Evolutionary conservation across 1,284 basidiomycete genomes (phyloP).

Genomic region (Hemileia vastatrix): DNA sequence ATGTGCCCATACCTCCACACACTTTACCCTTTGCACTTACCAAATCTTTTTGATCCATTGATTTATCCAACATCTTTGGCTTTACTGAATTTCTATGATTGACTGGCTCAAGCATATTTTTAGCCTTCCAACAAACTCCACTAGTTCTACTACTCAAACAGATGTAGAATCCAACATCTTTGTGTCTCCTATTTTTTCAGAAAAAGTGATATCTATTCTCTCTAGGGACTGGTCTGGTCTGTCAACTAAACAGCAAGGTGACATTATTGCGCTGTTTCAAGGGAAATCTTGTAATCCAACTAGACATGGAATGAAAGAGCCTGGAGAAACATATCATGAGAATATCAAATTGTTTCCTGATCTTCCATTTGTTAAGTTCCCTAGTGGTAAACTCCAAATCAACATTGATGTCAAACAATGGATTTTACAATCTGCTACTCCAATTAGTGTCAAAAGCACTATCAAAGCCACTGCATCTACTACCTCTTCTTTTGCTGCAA

Average conservation of each 20-base stretch:
- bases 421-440: too few relatives aligned
- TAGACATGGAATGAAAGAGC: constrained; percentile 58
- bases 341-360: constrained; percentile 81
- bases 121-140: too few relatives aligned
- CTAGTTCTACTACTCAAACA: too few relatives aligned
- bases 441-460: constrained; percentile 35
- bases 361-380: constrained; percentile 67
- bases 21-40: too few relatives aligned
- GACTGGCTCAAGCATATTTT: too few relatives aligned
- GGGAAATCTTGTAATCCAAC: constrained; percentile 72
- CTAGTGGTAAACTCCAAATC: too few relatives aligned
- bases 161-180: too few relatives aligned
- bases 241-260: constrained; percentile 53
- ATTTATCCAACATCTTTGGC: too few relatives aligned
- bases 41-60: too few relatives aligned
- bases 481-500: constrained; percentile 66
- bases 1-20: too few relatives aligned
- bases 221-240: constrained; percentile 68
- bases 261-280: constrained; percentile 55
- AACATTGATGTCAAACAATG: too few relatives aligned
- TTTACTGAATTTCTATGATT: too few relatives aligned
- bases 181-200: constrained; percentile 71
- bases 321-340: constrained; percentile 74
- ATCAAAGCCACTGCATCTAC: constrained; percentile 38
- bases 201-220: constrained; percentile 64